Conservation (phyloP, 2,329 filamentous ascomycete species). For the Neonectria magnoliae region DNA sequence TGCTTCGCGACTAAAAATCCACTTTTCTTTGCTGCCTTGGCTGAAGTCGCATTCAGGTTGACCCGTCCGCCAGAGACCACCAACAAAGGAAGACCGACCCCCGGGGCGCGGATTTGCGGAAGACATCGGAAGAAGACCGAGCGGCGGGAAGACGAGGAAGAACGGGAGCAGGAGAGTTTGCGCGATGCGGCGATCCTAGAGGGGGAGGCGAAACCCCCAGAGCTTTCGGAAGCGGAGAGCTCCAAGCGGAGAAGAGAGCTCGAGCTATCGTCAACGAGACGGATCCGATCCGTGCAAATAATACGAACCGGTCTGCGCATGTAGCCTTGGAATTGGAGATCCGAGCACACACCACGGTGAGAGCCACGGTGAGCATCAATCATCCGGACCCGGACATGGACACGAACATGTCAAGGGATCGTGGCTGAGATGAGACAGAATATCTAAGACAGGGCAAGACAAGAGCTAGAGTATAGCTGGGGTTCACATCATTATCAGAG, state of each 20-base stretch:
- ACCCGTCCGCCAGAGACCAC: constrained; percentile 6
- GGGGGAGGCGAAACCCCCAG: not conserved
- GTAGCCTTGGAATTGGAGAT: not conserved
- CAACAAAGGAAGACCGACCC: too few relatives aligned
- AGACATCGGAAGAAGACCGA: constrained; percentile 24
- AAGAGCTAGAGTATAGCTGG: not conserved
- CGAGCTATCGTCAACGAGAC: not conserved
- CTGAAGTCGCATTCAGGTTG: not conserved
- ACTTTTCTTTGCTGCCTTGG: not conserved
- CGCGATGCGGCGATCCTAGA: constrained; percentile 13
- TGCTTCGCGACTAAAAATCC: not conserved
- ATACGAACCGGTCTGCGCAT: not conserved
- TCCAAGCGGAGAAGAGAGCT: not conserved
- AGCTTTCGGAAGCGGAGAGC: not conserved
- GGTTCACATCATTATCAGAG: not conserved
- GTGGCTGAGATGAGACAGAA: not conserved
- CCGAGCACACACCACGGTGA: not conserved
- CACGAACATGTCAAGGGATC: not conserved
- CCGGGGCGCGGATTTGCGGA: constrained; percentile 1
- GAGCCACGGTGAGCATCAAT: not conserved
- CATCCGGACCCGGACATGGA: not conserved
- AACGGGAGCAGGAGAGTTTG: constrained; percentile 11
- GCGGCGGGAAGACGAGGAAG: not conserved
- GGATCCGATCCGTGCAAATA: not conserved
- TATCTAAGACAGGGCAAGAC: not conserved